Conservation (phyloP, 2,329 filamentous ascomycete genomes). For the Xylariaceae sp. region DNA sequence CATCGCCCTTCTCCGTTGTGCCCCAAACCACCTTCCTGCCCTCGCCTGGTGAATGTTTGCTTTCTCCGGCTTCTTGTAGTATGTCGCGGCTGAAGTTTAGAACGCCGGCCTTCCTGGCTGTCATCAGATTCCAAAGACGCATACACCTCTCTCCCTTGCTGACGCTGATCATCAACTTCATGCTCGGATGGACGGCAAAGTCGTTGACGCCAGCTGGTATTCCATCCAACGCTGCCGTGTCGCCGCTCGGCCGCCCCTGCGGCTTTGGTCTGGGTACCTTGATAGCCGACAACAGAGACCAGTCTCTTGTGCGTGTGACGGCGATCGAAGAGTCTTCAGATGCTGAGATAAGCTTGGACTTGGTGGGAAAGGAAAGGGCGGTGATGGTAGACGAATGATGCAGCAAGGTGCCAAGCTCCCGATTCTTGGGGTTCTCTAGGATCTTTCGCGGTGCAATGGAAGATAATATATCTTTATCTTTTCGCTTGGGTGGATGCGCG, state of each 20-base stretch:
- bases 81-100: conserved; percentile 81
- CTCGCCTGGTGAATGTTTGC: conserved; percentile 79
- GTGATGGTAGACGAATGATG: conserved; percentile 88
- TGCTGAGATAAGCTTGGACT: conserved; percentile 85
- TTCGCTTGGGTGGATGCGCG: conserved; percentile 65
- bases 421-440: conserved; percentile 84
- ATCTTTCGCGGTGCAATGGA: conserved; percentile 75
- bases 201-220: conserved; percentile 90
- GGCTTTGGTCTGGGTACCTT: conserved; percentile 86
- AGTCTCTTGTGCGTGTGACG: conserved; percentile 86
- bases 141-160: conserved; percentile 89
- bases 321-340: conserved; percentile 92
- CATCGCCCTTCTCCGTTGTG: conserved; percentile 69
- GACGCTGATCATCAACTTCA: conserved; percentile 95
- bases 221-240: conserved; percentile 83
- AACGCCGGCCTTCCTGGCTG: conserved; percentile 92
- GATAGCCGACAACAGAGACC: conserved; percentile 85
- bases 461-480: conserved; percentile 66
- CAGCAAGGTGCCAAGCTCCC: conserved; percentile 83
- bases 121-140: conserved; percentile 95
- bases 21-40: conserved; percentile 85
- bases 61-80: conserved; percentile 77
- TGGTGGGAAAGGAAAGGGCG: conserved; percentile 79
- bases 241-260: conserved; percentile 81
- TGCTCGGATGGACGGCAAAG: conserved; percentile 93